Percentiles rank a stretch among this genome's conserved stretches.
phyloP scores from a whole-genome alignment of 441 rosid genomes.

The Cnidoscolus chayamansa region DNA sequence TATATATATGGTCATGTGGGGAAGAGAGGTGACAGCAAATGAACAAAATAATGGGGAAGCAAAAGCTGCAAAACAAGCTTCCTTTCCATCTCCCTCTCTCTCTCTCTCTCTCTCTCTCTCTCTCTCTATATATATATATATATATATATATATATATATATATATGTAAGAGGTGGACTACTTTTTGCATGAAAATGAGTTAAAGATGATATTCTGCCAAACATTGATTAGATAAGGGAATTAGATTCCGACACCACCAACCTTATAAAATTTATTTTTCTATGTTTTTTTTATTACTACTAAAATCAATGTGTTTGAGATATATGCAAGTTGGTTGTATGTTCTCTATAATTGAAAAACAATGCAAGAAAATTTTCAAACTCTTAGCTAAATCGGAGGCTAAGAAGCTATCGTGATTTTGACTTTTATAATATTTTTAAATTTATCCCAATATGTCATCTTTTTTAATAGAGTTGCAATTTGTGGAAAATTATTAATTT shows the following conservation, averaged over 20 bases:
- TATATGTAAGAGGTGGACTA: background rate
- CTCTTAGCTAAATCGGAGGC: too few relatives aligned
- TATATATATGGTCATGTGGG: conserved; percentile 14
- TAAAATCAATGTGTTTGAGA: background rate
- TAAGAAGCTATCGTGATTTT: too few relatives aligned
- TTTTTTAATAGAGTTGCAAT: too few relatives aligned
- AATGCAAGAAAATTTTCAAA: too few relatives aligned
- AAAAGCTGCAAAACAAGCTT: conserved; percentile 35
- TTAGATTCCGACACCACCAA: conserved; percentile 50
- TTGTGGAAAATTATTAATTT: too few relatives aligned
- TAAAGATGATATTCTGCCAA: conserved; percentile 32
- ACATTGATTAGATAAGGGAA: conserved; percentile 41
- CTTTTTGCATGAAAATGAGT: conserved; percentile 43
- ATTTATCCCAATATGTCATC: too few relatives aligned
- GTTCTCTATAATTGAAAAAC: too few relatives aligned
- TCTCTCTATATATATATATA: background rate
- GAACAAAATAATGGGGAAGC: conserved; percentile 24
- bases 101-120: too few relatives aligned
- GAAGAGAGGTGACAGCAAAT: conserved; percentile 25
- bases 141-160: background rate
- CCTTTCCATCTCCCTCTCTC: conserved; percentile 22
- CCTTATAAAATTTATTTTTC: background rate
- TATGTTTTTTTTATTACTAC: background rate
- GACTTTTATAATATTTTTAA: too few relatives aligned
- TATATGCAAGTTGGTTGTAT: too few relatives aligned